Evolutionary conservation across 2,329 filamentous ascomycete genomes (phyloP), one percentile per base, ranked within the genome.

Genomic region (Pseudogymnoascus sp.): DNA sequence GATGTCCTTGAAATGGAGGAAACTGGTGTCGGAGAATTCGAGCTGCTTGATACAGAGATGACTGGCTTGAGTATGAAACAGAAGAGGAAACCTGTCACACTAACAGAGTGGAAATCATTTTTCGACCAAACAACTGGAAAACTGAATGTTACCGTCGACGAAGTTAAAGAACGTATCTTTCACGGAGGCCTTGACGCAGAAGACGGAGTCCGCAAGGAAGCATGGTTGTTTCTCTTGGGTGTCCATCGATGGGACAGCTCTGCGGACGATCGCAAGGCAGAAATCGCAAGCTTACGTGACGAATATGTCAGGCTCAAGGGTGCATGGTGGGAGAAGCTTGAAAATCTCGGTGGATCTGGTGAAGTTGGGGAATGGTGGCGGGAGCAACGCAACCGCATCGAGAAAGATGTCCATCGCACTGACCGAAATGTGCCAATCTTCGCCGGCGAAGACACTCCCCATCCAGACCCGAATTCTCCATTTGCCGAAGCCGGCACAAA

Each of bases 361-460:
- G 90, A 96, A 67, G 85, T 93, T 68, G 88, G 89, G 25, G 95
- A 99, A 71, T 96, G 92, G 88, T 99, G 93, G 93, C 87, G 92
- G 66, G 94, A 99, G 75, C 94, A 99, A 74, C 90, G 88, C 73
- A 88, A 85, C 65, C 84, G 94, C 66, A 99, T 99, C 97, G 94
- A 99, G 75, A 99, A 99, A 77, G 94, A 99, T 72, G 95, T 99
- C 16, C 95, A 99, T 74, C 88, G 94, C 69, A 99, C 94, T 67
- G 94, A 99, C 75, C 90, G 95, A 45, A 91, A 88, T 52, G 91
- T 99, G 30, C 89, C 91, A n/a, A 89, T 99, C 41, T 99, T 99
- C 73, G 88, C 91, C 7, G 94, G 94, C 65, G 94, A 99, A 75
- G 94, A 97, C 71, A 95, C 92, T 41, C 93, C 94, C 6, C 94